Evolutionary conservation across 371 early-diverging fungal genomes (phyloP).

Genomic region (Lichtheimia corymbifera): DNA sequence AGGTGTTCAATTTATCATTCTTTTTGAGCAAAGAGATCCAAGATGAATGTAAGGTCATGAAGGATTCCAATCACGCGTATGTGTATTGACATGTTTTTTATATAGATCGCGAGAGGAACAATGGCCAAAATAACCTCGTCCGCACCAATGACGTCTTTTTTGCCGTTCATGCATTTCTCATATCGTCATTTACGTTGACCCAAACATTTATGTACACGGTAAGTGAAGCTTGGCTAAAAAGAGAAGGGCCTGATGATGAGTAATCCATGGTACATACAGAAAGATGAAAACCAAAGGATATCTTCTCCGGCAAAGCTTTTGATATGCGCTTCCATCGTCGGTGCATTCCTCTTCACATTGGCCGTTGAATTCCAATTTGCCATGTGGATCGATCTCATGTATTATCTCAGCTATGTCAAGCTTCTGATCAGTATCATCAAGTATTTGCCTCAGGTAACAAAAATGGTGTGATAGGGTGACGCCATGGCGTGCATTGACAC

Average conservation of each 20-base stretch:
- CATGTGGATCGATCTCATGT: conserved; percentile 68
- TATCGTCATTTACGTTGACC: conserved; percentile 65
- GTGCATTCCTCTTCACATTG: conserved; percentile 35
- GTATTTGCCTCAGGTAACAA: conserved; percentile 82
- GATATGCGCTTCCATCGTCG: conserved; percentile 37
- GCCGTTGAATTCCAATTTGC: conserved; percentile 27
- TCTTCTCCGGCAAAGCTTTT: conserved; percentile 41
- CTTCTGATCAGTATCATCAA: conserved; percentile 78
- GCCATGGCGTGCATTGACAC: background rate
- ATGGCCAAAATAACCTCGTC: conserved; percentile 73
- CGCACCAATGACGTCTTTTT: conserved; percentile 90
- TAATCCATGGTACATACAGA: conserved; percentile 27
- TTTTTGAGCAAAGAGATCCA: conserved; percentile 67
- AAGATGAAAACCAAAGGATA: conserved; percentile 42
- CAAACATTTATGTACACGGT: conserved; percentile 83
- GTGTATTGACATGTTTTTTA: background rate
- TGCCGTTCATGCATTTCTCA: conserved; percentile 77
- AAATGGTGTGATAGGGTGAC: no score
- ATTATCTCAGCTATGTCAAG: conserved; percentile 82
- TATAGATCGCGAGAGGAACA: conserved; percentile 46
- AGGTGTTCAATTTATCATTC: conserved; percentile 78
- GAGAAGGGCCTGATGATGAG: background rate
- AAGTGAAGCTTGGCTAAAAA: conserved; percentile 6
- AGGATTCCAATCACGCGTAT: background rate
- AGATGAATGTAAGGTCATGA: conserved; percentile 60